Evolutionary conservation across 148 eudicot species (phyloP).

Genomic region (Tetragonia tetragonoides): DNA sequence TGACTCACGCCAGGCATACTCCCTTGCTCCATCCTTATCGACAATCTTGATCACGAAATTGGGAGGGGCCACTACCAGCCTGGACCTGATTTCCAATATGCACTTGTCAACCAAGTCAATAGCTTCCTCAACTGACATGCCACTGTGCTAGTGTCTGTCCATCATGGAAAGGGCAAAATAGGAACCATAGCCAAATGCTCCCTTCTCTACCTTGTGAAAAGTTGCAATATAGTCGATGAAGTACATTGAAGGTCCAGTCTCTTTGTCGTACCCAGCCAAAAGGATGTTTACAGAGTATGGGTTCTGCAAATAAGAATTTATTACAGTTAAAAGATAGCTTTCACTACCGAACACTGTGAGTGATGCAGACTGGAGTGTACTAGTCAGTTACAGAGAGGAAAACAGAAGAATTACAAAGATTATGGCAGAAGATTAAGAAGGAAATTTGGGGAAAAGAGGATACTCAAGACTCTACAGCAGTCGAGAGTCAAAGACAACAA

Average conservation of each 20-base stretch:
- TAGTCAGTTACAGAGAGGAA: neutral
- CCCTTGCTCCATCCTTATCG: conserved; percentile 77
- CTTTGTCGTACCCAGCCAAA: conserved; percentile 83
- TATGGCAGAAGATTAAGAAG: too few relatives aligned
- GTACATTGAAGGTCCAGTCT: conserved; percentile 76
- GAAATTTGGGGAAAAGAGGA: too few relatives aligned
- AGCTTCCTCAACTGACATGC: conserved; percentile 80
- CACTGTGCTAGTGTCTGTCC: conserved; percentile 71
- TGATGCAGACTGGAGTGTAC: too few relatives aligned
- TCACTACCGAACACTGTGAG: neutral
- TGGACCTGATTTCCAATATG: conserved; percentile 68
- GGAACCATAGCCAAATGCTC: conserved; percentile 82
- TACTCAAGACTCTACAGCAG: too few relatives aligned
- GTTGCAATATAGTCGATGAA: conserved; percentile 82
- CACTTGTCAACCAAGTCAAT: conserved; percentile 69
- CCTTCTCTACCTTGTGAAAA: conserved; percentile 82
- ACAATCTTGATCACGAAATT: conserved; percentile 86
- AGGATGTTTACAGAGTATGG: conserved; percentile 75
- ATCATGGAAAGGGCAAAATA: conserved; percentile 81
- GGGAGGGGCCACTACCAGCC: conserved; percentile 87
- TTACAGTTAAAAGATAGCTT: neutral
- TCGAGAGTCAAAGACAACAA: too few relatives aligned
- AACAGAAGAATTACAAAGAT: neutral
- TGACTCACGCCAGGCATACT: conserved; percentile 71
- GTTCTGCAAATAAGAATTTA: conserved; percentile 45